A percentile compares a stretch with the other conserved stretches of the same genome.
Conservation (phyloP, 2,329 filamentous ascomycete species). For the Cladosporium cucumerinum region DNA sequence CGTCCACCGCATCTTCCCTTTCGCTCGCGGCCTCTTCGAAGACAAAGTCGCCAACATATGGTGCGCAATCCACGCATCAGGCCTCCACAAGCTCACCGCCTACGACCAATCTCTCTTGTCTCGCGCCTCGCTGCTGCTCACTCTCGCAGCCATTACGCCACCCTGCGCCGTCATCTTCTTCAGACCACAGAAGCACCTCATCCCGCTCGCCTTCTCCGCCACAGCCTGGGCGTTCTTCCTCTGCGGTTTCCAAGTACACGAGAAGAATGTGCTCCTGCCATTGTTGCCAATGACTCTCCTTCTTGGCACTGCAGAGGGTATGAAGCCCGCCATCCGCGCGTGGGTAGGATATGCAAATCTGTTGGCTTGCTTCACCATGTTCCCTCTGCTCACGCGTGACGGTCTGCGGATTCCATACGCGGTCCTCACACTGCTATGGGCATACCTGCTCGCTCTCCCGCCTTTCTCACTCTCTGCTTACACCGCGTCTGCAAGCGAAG, state of each 20-base stretch:
- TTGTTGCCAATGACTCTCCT: constrained; percentile 90
- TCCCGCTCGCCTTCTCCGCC: constrained; percentile 76
- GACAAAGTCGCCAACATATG: constrained; percentile 99
- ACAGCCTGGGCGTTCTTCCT: constrained; percentile 97
- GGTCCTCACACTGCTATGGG: constrained; percentile 82
- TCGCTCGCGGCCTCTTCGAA: constrained; percentile 92
- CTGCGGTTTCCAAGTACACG: constrained; percentile 96
- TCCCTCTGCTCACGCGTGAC: constrained; percentile 81
- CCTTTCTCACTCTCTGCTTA: constrained; percentile 71
- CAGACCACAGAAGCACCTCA: constrained; percentile 69
- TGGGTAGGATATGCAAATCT: constrained; percentile 98
- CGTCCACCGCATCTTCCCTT: constrained; percentile 90
- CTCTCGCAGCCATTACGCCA: constrained; percentile 70
- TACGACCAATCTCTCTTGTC: constrained; percentile 72
- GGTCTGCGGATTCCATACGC: constrained; percentile 80
- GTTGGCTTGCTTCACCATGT: constrained; percentile 88
- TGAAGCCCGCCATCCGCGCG: constrained; percentile 71
- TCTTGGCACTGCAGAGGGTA: constrained; percentile 71
- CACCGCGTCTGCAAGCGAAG: constrained; percentile 36
- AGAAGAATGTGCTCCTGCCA: constrained; percentile 92
- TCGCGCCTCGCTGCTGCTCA: constrained; percentile 69
- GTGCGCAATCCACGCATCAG: constrained; percentile 78
- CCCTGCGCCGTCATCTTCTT: constrained; percentile 77
- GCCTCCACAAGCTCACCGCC: constrained; percentile 74
- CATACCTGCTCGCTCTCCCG: constrained; percentile 83